phyloP scores from a whole-genome alignment of 2,329 filamentous ascomycete genomes.

The Aspergillus sp. region DNA sequence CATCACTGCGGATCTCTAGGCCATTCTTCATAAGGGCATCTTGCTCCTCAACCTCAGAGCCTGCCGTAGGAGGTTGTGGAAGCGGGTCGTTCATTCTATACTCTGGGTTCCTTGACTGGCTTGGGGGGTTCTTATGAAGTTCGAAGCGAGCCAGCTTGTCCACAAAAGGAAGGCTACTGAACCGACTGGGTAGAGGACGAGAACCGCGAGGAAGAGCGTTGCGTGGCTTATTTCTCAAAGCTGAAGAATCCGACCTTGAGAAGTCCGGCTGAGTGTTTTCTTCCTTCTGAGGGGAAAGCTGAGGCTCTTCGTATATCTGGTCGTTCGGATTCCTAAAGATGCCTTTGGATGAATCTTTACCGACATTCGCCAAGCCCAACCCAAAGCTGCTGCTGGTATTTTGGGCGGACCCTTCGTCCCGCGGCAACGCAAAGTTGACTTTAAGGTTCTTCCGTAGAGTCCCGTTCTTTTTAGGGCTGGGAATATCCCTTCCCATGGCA shows the following conservation, averaged over 20 bases:
- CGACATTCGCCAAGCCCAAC: conserved; percentile 34
- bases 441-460: conserved; percentile 38
- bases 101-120: conserved; percentile 75
- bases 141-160: conserved; percentile 61
- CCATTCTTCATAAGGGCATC: conserved; percentile 69
- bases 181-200: conserved; percentile 47
- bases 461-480: conserved; percentile 24
- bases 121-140: conserved; percentile 80
- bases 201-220: conserved; percentile 59
- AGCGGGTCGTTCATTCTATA: conserved; percentile 69
- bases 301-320: conserved; percentile 82
- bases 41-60: conserved; percentile 38
- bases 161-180: conserved; percentile 46
- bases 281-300: conserved; percentile 44
- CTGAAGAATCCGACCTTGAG: conserved; percentile 42
- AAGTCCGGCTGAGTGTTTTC: conserved; percentile 26
- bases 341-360: conserved; percentile 46
- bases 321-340: conserved; percentile 62
- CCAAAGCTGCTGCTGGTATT: conserved; percentile 19
- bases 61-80: conserved; percentile 28
- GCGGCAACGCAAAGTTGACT: conserved; percentile 43
- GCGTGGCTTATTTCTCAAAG: conserved; percentile 61
- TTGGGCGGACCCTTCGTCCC: conserved; percentile 26
- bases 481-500: conserved; percentile 4
- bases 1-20: conserved; percentile 79